Evolutionary conservation across 768 basidiomycete species (phyloP).

Genomic region (Pulveroboletus sp.): DNA sequence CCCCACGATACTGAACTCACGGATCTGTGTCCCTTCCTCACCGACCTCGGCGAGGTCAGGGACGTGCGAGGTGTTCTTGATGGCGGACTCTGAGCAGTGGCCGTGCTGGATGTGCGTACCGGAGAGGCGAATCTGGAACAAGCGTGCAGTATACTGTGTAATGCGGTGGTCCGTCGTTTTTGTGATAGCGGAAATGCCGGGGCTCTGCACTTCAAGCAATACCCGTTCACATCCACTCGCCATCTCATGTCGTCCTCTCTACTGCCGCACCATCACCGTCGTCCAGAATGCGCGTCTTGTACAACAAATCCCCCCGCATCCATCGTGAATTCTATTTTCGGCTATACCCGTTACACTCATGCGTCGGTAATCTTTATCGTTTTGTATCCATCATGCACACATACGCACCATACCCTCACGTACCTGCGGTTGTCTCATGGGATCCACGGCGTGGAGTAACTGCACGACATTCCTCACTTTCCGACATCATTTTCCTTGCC

Average conservation of each 20-base stretch:
- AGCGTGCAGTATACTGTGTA: conserved; percentile 25
- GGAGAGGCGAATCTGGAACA: too few relatives aligned
- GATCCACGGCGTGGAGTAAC: conserved; percentile 14
- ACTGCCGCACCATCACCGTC: conserved; percentile 3
- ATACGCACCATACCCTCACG: conserved; percentile 27
- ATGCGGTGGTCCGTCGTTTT: conserved; percentile 25
- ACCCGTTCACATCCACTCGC: conserved; percentile 1
- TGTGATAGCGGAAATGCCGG: conserved; percentile 30
- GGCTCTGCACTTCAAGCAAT: conserved; percentile 16
- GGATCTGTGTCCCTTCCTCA: conserved; percentile 90
- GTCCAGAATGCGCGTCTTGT: conserved; percentile 21
- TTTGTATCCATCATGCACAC: conserved; percentile 34
- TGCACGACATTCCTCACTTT: conserved; percentile 10
- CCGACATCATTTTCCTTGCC: conserved; percentile 12
- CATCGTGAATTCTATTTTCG: conserved; percentile 12
- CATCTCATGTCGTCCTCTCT: conserved; percentile 1
- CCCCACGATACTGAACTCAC: conserved; percentile 97
- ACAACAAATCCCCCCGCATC: conserved; percentile 15
- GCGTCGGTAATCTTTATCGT: conserved; percentile 30
- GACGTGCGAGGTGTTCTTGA: conserved; percentile 93
- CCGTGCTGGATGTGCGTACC: conserved; percentile 15
- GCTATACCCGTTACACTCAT: conserved; percentile 28
- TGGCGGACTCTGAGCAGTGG: conserved; percentile 58
- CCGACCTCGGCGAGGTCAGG: conserved; percentile 78
- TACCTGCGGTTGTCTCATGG: conserved; percentile 18